Base-by-base conservation (phyloP, 306 rosid genomes). In the Corylus heterophylla region DNA sequence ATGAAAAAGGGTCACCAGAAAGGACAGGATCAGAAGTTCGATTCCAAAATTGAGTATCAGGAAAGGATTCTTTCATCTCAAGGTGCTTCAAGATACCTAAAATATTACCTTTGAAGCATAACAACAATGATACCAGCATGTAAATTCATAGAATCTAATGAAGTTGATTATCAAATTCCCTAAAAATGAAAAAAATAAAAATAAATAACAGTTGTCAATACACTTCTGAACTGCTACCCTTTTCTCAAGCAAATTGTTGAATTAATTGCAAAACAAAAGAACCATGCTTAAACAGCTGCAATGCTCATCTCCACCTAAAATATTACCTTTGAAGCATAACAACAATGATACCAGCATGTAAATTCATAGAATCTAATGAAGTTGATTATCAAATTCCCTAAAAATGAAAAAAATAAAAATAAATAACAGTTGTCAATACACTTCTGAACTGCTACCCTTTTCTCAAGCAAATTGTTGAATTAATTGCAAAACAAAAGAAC, bases 21-120 rank as follows among this genome's bases (percentile, higher is more conserved):
- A 96, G 90, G 51, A 93, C 84, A 76, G 99, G 99, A 80, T 91
- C 94, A 75, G 96, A 88, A 76, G 94, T 97, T 79, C 84, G 88
- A 35, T 77, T 89, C 97, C 97, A 90, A 81, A 96, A 91, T 78
- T 86, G 91, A 76, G 82, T 66, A 86, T 89, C 93, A 25, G 89
- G 52, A 48, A 63, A 85, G 4, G 89, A 83, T 63, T 78, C 71
- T 44, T 83, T 92, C 81, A 71, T 64, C 64, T 77, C 89, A 79
- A 86, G 81, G 70, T 74, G 80, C 73, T 92, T 91, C 71, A 91
- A 82, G 84, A 91, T 75, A 75, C 77, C 77, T 17, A 90, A 79
- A 83, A 86, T 63, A 69, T 85, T 85, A 79, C 92, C 99, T 96
- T 91, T 64, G 66, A 70, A 76, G 66, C 75, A 75, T 48, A 73